Evolutionary conservation across 192 early-diverging fungal genomes (phyloP).

Genomic region (Glomus cerebriforme): DNA sequence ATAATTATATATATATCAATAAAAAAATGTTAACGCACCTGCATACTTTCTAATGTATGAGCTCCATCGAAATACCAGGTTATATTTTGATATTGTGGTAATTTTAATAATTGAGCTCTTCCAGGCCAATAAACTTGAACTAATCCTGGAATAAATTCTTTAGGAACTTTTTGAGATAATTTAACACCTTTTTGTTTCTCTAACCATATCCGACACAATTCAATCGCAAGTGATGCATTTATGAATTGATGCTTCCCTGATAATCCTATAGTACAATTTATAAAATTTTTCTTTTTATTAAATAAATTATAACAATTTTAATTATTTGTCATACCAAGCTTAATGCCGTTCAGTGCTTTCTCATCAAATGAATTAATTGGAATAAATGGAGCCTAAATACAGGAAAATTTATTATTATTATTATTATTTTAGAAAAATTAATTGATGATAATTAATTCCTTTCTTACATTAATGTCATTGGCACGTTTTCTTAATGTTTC

Average conservation of each 20-base stretch:
- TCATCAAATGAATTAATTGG: conserved; percentile 36
- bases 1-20: neutral
- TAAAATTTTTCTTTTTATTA: neutral
- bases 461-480: conserved; percentile 60
- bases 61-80: conserved; percentile 93
- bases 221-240: conserved; percentile 82
- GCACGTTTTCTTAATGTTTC: conserved; percentile 69
- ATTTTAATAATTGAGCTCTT: conserved; percentile 73
- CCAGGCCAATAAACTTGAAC: conserved; percentile 80
- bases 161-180: conserved; percentile 39
- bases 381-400: conserved; percentile 42
- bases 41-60: conserved; percentile 88
- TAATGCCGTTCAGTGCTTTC: conserved; percentile 34
- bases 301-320: neutral
- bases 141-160: conserved; percentile 67
- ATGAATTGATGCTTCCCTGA: conserved; percentile 80
- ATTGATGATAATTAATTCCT: neutral
- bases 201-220: conserved; percentile 73
- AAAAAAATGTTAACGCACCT: conserved; percentile 36
- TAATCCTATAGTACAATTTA: conserved; percentile 58
- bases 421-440: neutral
- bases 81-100: conserved; percentile 47
- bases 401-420: too few relatives aligned
- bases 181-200: conserved; percentile 40
- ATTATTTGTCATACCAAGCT: conserved; percentile 40